Conservation (phyloP, 768 basidiomycete species). For the Pleurotus pulmonarius region DNA sequence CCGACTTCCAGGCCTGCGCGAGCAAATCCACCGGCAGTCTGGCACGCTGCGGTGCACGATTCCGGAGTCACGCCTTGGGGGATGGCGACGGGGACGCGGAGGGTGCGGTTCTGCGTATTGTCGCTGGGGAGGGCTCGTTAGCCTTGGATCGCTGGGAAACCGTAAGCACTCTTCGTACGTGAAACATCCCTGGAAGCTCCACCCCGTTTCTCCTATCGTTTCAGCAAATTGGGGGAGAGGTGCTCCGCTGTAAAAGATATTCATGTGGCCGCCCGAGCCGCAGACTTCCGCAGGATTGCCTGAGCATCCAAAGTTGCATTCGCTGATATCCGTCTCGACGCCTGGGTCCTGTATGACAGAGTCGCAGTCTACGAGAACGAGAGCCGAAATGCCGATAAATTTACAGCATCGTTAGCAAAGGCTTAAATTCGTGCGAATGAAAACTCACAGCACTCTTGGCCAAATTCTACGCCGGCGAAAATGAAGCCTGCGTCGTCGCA, state of each 20-base stretch:
- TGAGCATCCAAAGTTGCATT: constrained; percentile 51
- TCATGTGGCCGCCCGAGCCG: constrained; percentile 48
- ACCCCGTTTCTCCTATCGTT: constrained; percentile 38
- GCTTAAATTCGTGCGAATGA: background rate
- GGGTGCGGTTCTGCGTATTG: constrained; percentile 25
- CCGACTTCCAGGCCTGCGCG: constrained; percentile 44
- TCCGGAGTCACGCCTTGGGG: constrained; percentile 43
- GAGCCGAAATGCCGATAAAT: too few species aligned
- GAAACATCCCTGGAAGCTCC: constrained; percentile 64
- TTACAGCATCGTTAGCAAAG: too few species aligned
- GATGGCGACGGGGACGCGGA: constrained; percentile 32
- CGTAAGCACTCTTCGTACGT: constrained; percentile 33
- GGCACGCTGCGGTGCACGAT: constrained; percentile 46
- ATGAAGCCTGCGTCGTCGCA: constrained; percentile 34
- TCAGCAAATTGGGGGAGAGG: constrained; percentile 46
- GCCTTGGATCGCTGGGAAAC: background rate
- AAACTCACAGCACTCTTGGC: constrained; percentile 42
- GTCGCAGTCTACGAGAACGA: constrained; percentile 13
- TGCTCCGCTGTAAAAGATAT: constrained; percentile 52
- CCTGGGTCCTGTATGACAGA: constrained; percentile 49
- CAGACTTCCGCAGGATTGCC: constrained; percentile 54
- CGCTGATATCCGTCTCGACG: constrained; percentile 33
- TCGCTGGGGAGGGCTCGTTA: constrained; percentile 23
- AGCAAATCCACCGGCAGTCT: constrained; percentile 32
- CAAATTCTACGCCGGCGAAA: constrained; percentile 65